A percentile compares a stretch with the other conserved stretches of the same genome.
These are phyloP conservation scores for Acephala macrosclerotiorum DNA, from an alignment of 2,329 filamentous ascomycete species.

Conservation along the genomic window DNA sequence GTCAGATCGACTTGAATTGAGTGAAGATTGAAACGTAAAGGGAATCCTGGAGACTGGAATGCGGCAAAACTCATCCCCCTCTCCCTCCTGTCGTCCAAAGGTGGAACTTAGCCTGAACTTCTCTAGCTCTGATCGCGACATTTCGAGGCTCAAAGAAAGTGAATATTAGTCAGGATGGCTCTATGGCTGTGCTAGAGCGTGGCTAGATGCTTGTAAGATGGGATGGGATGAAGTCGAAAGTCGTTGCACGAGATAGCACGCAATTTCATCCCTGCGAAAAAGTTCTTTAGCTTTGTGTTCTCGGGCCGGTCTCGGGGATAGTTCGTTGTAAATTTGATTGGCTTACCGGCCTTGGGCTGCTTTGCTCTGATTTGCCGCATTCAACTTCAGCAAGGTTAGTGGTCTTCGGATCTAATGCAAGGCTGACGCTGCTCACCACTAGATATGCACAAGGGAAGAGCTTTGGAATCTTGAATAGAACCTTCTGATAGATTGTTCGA, in stretches of 20 bases:
- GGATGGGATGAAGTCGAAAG: background rate
- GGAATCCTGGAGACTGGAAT: background rate
- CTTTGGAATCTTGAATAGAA: background rate
- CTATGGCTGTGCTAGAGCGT: background rate
- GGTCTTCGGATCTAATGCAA: background rate
- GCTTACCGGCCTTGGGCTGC: background rate
- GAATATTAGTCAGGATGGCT: background rate
- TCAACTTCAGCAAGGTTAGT: background rate
- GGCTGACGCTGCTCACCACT: background rate
- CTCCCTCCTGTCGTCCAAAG: too few relatives aligned
- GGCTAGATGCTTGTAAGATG: background rate
- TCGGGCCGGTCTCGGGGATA: constrained; percentile 9
- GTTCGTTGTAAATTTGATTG: background rate
- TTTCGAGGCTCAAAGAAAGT: background rate
- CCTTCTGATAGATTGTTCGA: background rate
- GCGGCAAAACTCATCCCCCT: background rate
- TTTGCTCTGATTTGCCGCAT: background rate
- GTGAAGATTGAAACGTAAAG: constrained; percentile 20
- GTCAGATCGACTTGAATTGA: constrained; percentile 7
- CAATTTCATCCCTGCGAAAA: constrained; percentile 1
- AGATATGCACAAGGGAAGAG: background rate
- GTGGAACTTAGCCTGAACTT: constrained; percentile 13
- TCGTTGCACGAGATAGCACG: constrained; percentile 4
- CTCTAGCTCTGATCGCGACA: constrained; percentile 9
- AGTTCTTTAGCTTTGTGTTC: background rate